A percentile compares a stretch with the other conserved stretches of the same genome.
phyloP scores from a whole-genome alignment of 192 early-diverging fungal genomes.

The Backusella luteola region DNA sequence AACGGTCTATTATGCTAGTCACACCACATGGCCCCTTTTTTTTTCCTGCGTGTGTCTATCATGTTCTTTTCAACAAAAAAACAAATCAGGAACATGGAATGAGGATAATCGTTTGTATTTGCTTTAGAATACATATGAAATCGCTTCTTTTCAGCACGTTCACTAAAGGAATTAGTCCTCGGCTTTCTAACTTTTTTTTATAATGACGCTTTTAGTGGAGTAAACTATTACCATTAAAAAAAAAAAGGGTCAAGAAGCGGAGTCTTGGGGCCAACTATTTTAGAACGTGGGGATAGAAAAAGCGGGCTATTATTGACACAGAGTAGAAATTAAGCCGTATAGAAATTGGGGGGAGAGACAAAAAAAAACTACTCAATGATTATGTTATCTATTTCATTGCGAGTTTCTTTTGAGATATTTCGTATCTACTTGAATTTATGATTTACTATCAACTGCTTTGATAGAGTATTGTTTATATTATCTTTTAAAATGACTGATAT shows the following conservation, averaged over 20 bases:
- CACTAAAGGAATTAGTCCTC: not conserved
- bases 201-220: not conserved
- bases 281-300: slow-evolving; percentile 4
- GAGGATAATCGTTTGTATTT: not conserved
- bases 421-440: not conserved
- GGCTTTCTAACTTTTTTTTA: not conserved
- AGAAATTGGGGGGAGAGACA: not conserved
- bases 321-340: no score
- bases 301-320: not conserved
- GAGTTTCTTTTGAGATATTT: not conserved
- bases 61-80: not conserved
- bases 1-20: not conserved
- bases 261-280: not conserved
- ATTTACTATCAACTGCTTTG: not conserved
- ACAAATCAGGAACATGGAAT: not conserved
- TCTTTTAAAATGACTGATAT: not conserved
- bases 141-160: not conserved
- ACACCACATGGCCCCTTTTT: not conserved
- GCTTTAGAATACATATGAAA: not conserved
- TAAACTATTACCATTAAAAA: not conserved
- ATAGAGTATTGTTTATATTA: not conserved
- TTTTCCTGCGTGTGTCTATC: no score
- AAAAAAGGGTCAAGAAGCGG: not conserved
- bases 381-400: not conserved
- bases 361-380: not conserved